Evolutionary conservation across 352 stramenopile species (phyloP), one percentile per base, ranked within the genome.

Genomic region (Phytopythium chamaehyphon): DNA sequence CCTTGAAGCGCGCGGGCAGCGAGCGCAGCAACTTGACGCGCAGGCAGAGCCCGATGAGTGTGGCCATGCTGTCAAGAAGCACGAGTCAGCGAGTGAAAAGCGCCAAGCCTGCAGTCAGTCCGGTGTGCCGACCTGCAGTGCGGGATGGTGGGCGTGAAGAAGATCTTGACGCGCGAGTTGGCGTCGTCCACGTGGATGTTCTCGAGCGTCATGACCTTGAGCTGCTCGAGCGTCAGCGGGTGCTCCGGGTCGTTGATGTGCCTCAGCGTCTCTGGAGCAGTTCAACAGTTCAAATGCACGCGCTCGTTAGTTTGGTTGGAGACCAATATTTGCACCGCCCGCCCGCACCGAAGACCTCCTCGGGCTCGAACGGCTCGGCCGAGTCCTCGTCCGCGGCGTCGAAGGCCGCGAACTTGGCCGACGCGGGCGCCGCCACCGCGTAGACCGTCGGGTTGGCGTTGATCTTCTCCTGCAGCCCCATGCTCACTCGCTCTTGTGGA

Each of bases 21-120:
- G 93, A 98, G 22, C 95, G 85, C 51, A 97, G 59, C 31, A 99
- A 72, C 75, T 99, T 99, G n/a, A 98, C 95, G 46, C 87, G 79
- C 21, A 99, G 63, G 54, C 90, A 98, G 12, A 99, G 64, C 5
- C 96, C 96, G 61, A 99, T 99, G 18, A 98, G 72, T 40, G 96
- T 99, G 12, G 95, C 95, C 96, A 99, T 99, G 59, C 82, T 96
- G 46, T 26, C 16, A 10, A 31, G 28, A 49, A 7, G 9, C 11
- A 31, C 16, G 14, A 31, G 10, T 40, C 18, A 47, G 18, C 22
- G 21, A 53, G 31, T 36, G 33, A 38, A 16, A 16, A 47, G 40
- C 14, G 19, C 31, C n/a, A 3, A 35, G 22, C 28, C 16, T 22
- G 46, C 21, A 59, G 36, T 38, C 24, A 38, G 9, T 16, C 23